phyloP scores from a whole-genome alignment of 768 basidiomycete genomes.

The Suillus cothurnatus region DNA sequence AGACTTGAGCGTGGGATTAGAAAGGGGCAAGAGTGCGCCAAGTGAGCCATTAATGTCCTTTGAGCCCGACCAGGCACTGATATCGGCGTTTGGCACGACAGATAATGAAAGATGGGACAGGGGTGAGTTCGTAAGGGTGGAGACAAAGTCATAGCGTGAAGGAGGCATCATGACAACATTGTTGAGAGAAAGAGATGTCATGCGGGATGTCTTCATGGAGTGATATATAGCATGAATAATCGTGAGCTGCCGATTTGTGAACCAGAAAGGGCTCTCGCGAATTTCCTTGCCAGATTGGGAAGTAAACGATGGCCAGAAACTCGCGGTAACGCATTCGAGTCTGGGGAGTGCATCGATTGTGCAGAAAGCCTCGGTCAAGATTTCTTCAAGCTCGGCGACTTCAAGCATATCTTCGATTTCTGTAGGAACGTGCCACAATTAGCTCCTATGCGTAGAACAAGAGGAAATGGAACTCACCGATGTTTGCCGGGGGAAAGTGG shows the following conservation, averaged over 20 bases:
- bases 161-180: slow-evolving; percentile 28
- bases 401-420: slow-evolving; percentile 29
- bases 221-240: slow-evolving; percentile 27
- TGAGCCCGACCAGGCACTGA: slow-evolving; percentile 33
- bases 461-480: slow-evolving; percentile 11
- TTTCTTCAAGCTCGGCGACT: slow-evolving; percentile 34
- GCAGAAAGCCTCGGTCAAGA: slow-evolving; percentile 28
- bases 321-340: slow-evolving; percentile 25
- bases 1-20: slow-evolving; percentile 22
- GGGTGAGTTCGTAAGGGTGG: slow-evolving; percentile 26
- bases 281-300: slow-evolving; percentile 25
- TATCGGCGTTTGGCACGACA: slow-evolving; percentile 33
- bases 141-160: slow-evolving; percentile 30
- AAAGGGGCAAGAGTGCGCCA: slow-evolving; percentile 25
- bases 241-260: slow-evolving; percentile 29
- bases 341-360: slow-evolving; percentile 21
- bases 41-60: slow-evolving; percentile 30
- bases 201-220: slow-evolving; percentile 20
- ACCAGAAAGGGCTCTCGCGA: slow-evolving; percentile 34
- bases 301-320: slow-evolving; percentile 34
- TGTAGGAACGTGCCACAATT: slow-evolving; percentile 5
- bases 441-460: neutral
- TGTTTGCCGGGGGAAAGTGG: slow-evolving; percentile 20
- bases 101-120: slow-evolving; percentile 33
- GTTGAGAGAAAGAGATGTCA: slow-evolving; percentile 27